phyloP scores from a whole-genome alignment of 1,139 yeast species.

The Yamadazyma atmosphaerica region DNA sequence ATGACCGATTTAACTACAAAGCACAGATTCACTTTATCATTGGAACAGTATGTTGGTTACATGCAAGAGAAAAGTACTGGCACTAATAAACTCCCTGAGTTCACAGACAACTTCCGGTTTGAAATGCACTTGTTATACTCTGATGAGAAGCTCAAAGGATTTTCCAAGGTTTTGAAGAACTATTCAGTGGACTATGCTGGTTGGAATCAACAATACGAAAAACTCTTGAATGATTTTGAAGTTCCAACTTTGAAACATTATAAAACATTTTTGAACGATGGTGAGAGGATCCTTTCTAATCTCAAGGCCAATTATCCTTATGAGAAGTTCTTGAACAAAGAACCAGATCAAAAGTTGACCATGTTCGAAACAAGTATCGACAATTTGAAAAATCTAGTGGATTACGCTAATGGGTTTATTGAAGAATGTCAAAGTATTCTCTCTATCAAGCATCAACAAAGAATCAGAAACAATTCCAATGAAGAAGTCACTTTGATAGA shows the following conservation, averaged over 20 bases:
- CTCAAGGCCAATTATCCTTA: slow-evolving; percentile 22
- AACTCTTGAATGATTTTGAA: slow-evolving; percentile 37
- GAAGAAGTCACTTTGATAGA: slow-evolving; percentile 13
- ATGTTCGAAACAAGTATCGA: slow-evolving; percentile 25
- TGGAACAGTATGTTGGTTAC: slow-evolving; percentile 41
- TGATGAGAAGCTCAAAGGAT: slow-evolving; percentile 50
- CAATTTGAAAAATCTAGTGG: slow-evolving; percentile 45
- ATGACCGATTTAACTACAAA: slow-evolving; percentile 29
- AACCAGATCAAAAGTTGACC: slow-evolving; percentile 11
- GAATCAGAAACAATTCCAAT: slow-evolving; percentile 34
- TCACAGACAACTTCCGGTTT: slow-evolving; percentile 19
- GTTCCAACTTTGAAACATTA: slow-evolving; percentile 51
- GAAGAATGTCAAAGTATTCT: slow-evolving; percentile 58
- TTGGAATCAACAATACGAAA: slow-evolving; percentile 52
- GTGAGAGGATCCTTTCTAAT: slow-evolving; percentile 50
- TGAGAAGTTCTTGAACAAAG: slow-evolving; percentile 8
- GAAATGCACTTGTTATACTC: slow-evolving; percentile 50
- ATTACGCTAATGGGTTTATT: slow-evolving; percentile 49
- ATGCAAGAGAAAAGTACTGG: slow-evolving; percentile 16
- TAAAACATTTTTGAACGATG: slow-evolving; percentile 50
- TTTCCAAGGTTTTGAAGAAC: slow-evolving; percentile 32
- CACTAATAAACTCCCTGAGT: slow-evolving; percentile 14
- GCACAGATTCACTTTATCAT: slow-evolving; percentile 41
- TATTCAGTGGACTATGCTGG: slow-evolving; percentile 46
- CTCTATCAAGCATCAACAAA: slow-evolving; percentile 50